A percentile compares a stretch with the other conserved stretches of the same genome.
phyloP scores from a whole-genome alignment of 257 asterid species.

The Solanum chilense region DNA sequence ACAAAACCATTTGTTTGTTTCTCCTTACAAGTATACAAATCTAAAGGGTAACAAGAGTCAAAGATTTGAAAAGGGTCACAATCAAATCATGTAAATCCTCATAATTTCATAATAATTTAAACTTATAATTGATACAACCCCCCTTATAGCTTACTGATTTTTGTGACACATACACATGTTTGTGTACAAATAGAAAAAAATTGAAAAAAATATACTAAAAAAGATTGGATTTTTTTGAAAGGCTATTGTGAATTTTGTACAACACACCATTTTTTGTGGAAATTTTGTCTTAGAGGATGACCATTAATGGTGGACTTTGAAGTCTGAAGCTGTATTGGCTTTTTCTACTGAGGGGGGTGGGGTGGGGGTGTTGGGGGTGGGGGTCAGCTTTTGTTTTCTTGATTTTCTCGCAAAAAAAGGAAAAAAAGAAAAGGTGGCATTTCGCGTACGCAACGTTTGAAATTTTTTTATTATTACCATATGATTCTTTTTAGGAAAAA shows the following conservation, averaged over 20 bases:
- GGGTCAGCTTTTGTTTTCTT: background rate
- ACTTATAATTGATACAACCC: background rate
- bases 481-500: background rate
- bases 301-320: constrained; percentile 1
- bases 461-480: background rate
- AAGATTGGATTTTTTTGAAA: background rate
- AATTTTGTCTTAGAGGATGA: background rate
- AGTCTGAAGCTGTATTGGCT: background rate
- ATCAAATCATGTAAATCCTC: background rate
- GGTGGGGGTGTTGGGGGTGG: too few relatives aligned
- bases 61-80: background rate
- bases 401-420: background rate
- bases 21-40: background rate
- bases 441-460: constrained; percentile 4
- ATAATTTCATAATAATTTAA: background rate
- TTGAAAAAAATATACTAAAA: background rate
- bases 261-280: background rate
- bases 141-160: background rate
- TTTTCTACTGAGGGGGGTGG: background rate
- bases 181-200: background rate
- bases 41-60: background rate
- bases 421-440: background rate
- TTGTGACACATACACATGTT: background rate
- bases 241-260: background rate
- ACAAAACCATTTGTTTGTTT: background rate